These are phyloP conservation scores for Hippophae tibetana DNA, from an alignment of 306 rosid species.

Conservation along the genomic window DNA sequence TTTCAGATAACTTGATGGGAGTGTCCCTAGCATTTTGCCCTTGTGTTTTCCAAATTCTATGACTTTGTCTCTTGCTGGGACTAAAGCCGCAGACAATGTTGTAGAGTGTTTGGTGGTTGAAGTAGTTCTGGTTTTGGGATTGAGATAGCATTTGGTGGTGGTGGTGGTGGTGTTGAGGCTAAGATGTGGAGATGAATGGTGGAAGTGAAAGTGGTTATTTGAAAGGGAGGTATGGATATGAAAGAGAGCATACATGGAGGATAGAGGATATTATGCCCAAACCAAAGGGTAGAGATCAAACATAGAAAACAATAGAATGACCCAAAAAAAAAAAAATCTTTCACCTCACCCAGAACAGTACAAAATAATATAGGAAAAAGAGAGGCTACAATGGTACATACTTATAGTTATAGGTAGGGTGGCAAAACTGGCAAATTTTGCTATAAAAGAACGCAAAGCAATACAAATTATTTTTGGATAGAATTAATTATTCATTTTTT, in stretches of 20 bases:
- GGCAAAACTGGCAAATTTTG: too few relatives aligned
- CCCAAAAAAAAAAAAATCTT: too few relatives aligned
- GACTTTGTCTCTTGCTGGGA: conserved; percentile 40
- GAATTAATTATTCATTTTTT: too few relatives aligned
- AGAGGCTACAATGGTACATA: too few relatives aligned
- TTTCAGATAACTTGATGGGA: conserved; percentile 56
- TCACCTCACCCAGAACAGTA: too few relatives aligned
- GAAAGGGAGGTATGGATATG: conserved; percentile 15
- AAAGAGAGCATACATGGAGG: conserved; percentile 18
- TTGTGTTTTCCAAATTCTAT: conserved; percentile 54
- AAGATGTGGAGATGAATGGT: neutral
- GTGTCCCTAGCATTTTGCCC: conserved; percentile 55
- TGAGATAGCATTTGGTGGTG: conserved; percentile 16
- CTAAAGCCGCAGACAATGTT: neutral
- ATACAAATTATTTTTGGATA: too few relatives aligned
- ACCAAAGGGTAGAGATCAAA: too few relatives aligned
- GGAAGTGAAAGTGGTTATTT: neutral
- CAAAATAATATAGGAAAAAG: too few relatives aligned
- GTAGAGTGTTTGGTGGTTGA: neutral
- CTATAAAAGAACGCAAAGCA: too few relatives aligned
- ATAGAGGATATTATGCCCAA: too few relatives aligned
- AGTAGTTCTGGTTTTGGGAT: conserved; percentile 11
- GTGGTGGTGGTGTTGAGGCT: conserved; percentile 6
- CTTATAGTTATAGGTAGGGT: too few relatives aligned
- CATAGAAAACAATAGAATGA: too few relatives aligned